A percentile compares a stretch with the other conserved stretches of the same genome.
phyloP scores from a whole-genome alignment of 257 asterid genomes.

The Lycium barbarum region DNA sequence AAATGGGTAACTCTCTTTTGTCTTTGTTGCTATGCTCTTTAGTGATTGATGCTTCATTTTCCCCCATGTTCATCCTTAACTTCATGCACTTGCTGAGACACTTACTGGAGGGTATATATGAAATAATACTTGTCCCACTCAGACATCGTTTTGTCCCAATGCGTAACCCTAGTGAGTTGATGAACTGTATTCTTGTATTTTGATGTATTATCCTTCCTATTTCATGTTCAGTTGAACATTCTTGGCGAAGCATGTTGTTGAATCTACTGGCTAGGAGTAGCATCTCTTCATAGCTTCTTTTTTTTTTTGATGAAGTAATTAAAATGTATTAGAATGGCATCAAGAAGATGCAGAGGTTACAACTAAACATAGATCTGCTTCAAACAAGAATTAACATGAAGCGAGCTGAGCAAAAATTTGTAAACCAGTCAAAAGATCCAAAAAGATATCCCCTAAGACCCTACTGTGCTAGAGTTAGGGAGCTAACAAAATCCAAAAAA shows the following conservation, averaged over 20 bases:
- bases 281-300: background rate
- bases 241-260: slow-evolving; percentile 13
- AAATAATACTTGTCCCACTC: background rate
- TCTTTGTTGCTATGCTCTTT: background rate
- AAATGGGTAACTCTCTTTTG: background rate
- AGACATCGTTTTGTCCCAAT: background rate
- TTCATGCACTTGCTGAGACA: background rate
- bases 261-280: slow-evolving; percentile 22
- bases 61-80: slow-evolving; percentile 2
- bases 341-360: too few species aligned
- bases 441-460: too few species aligned
- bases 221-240: slow-evolving; percentile 17
- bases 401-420: too few species aligned
- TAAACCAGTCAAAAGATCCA: too few species aligned
- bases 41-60: background rate
- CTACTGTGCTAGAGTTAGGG: too few species aligned
- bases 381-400: too few species aligned
- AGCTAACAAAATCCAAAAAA: too few species aligned
- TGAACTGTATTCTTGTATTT: background rate
- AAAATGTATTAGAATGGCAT: too few species aligned
- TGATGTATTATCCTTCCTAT: slow-evolving; percentile 6
- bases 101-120: background rate
- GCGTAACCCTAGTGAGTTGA: background rate
- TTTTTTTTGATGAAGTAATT: too few species aligned
- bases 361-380: too few species aligned